A percentile compares a stretch with the other conserved stretches of the same genome.
phyloP scores from a whole-genome alignment of 2,329 filamentous ascomycete genomes.

The Fusarium algeriense region DNA sequence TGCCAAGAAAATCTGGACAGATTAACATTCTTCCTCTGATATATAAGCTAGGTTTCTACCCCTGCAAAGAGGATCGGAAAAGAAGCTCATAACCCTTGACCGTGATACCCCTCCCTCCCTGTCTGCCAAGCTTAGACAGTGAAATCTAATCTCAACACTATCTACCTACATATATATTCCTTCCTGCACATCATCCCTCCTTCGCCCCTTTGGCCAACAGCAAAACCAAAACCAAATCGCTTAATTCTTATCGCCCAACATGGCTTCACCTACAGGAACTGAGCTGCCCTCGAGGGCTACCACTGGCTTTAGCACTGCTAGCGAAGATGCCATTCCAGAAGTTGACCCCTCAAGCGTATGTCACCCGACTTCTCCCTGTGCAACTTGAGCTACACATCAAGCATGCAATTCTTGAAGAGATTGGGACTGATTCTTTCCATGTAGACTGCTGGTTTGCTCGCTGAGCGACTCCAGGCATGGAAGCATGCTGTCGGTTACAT shows the following conservation, averaged over 20 bases:
- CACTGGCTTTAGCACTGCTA: conserved; percentile 59
- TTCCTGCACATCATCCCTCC: conserved; percentile 16
- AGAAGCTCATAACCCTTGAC: conserved; percentile 40
- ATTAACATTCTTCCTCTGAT: background rate
- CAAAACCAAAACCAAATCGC: background rate
- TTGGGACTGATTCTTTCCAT: conserved; percentile 17
- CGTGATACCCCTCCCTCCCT: conserved; percentile 40
- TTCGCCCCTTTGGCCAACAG: conserved; percentile 3
- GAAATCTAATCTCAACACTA: conserved; percentile 29
- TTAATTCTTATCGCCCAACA: conserved; percentile 19
- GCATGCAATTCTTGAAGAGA: background rate
- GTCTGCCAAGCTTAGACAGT: conserved; percentile 36
- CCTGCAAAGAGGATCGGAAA: conserved; percentile 14
- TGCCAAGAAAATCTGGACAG: background rate
- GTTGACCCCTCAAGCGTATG: conserved; percentile 69
- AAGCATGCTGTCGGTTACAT: conserved; percentile 93
- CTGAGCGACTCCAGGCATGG: conserved; percentile 92
- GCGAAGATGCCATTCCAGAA: conserved; percentile 71
- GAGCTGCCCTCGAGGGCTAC: conserved; percentile 61
- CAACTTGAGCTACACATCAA: background rate
- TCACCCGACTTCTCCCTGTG: conserved; percentile 18
- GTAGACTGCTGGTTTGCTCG: conserved; percentile 82
- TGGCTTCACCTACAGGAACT: conserved; percentile 51
- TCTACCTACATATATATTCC: background rate
- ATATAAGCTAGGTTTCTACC: conserved; percentile 5